phyloP scores from a whole-genome alignment of 139 green algal species.

The Coelastrella sp. region DNA sequence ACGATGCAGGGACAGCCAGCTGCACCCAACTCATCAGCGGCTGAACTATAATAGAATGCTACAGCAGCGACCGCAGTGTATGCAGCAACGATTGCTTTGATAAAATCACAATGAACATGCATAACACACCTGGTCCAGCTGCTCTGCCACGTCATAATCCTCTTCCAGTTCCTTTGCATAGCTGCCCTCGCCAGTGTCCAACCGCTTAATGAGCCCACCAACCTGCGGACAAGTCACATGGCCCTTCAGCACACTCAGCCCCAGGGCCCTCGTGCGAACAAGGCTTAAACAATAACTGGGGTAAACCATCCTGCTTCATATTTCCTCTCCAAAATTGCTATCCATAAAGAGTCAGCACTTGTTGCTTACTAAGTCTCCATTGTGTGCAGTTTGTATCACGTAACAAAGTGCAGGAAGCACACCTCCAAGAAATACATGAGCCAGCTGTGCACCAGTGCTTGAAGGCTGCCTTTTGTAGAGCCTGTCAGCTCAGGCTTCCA shows the following conservation, averaged over 20 bases:
- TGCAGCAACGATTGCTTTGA: not conserved
- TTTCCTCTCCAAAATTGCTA: not conserved
- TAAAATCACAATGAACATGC: not conserved
- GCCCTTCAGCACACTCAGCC: not conserved
- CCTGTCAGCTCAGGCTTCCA: slow-evolving; percentile 84
- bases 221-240: slow-evolving; percentile 19
- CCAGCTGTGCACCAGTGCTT: slow-evolving; percentile 84
- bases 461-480: slow-evolving; percentile 60
- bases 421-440: slow-evolving; percentile 78
- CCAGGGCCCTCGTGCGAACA: not conserved
- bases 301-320: not conserved
- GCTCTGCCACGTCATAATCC: slow-evolving; percentile 81
- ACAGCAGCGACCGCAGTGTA: not conserved
- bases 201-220: slow-evolving; percentile 80
- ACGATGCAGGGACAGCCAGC: too few species aligned
- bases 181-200: slow-evolving; percentile 89
- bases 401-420: not conserved
- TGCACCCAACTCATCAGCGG: too few species aligned
- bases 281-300: not conserved
- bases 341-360: not conserved
- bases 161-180: slow-evolving; percentile 93
- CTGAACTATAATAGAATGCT: too few species aligned
- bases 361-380: not conserved
- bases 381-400: not conserved
- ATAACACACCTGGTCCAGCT: slow-evolving; percentile 70